Percentiles rank a stretch among this genome's conserved stretches.
Evolutionary conservation across 202 grass and related monocot species (phyloP).

Genomic region (Setaria italica): DNA sequence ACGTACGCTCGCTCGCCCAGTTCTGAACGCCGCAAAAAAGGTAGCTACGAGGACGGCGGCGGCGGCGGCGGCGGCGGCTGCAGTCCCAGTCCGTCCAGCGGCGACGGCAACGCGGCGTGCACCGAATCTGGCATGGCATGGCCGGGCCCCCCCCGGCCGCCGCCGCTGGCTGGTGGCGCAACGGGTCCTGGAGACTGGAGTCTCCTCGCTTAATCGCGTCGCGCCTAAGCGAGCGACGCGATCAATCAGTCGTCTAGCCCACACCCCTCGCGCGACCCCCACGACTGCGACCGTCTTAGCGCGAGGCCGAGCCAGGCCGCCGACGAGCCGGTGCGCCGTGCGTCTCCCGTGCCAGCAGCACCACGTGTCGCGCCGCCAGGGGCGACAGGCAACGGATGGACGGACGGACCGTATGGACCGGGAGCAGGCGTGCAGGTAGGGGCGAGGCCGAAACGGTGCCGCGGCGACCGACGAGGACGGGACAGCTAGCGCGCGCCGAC

Average conservation of each 20-base stretch:
- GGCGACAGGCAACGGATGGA: not conserved
- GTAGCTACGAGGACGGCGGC: not conserved
- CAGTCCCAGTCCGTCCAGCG: too few relatives aligned
- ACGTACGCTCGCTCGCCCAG: not conserved
- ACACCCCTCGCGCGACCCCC: not conserved
- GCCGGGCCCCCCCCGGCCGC: not conserved
- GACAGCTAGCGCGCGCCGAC: constrained; percentile 42
- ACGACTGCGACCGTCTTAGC: not conserved
- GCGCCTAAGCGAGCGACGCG: not conserved
- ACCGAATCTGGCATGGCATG: constrained; percentile 5
- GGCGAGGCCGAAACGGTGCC: not conserved
- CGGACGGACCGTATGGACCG: not conserved
- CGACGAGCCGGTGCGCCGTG: constrained; percentile 11
- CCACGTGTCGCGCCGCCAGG: constrained; percentile 29
- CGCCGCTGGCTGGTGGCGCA: not conserved
- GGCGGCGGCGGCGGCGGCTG: too few relatives aligned
- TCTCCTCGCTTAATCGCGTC: not conserved
- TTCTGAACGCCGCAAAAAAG: too few relatives aligned
- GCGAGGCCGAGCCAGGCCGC: not conserved
- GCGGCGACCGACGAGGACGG: not conserved
- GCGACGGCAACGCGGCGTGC: not conserved
- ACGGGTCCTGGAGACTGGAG: not conserved
- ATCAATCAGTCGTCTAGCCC: not conserved
- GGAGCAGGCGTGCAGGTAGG: not conserved
- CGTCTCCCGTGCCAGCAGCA: not conserved